Conservation (phyloP, 805 yeast species). For the Diddensiella caesifluorescens region DNA sequence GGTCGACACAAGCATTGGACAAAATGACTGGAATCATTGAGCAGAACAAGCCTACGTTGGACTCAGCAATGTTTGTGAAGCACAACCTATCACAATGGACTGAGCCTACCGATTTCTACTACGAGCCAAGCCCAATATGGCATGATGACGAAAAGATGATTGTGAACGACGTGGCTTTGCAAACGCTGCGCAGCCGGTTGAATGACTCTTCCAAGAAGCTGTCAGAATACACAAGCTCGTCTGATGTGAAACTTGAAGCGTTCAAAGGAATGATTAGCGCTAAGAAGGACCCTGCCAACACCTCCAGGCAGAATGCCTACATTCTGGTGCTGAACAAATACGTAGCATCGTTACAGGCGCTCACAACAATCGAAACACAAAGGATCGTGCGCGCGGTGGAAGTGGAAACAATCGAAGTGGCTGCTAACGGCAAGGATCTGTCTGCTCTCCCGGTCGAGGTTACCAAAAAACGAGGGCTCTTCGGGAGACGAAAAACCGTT, state of each 20-base stretch:
- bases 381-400: slow-evolving; percentile 79
- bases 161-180: slow-evolving; percentile 39
- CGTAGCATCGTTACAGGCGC: slow-evolving; percentile 44
- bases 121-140: slow-evolving; percentile 90
- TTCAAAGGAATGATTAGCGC: slow-evolving; percentile 33
- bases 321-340: slow-evolving; percentile 47
- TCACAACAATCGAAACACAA: slow-evolving; percentile 65
- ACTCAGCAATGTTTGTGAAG: slow-evolving; percentile 85
- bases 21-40: slow-evolving; percentile 51
- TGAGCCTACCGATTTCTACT: slow-evolving; percentile 81
- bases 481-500: slow-evolving; percentile 33
- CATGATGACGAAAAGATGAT: slow-evolving; percentile 84
- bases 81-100: slow-evolving; percentile 74
- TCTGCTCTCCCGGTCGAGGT: slow-evolving; percentile 30
- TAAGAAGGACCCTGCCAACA: slow-evolving; percentile 38
- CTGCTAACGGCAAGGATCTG: slow-evolving; percentile 59
- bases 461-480: slow-evolving; percentile 50
- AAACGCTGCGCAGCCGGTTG: slow-evolving; percentile 33
- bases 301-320: slow-evolving; percentile 22
- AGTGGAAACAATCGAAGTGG: slow-evolving; percentile 82
- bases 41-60: slow-evolving; percentile 68
- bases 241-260: slow-evolving; percentile 16
- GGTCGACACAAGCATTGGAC: slow-evolving; percentile 40
- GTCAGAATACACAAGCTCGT: slow-evolving; percentile 16
- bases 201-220: slow-evolving; percentile 30